Evolutionary conservation across 495 filamentous ascomycete genomes (phyloP).

Genomic region (Talaromyces wortmannii): DNA sequence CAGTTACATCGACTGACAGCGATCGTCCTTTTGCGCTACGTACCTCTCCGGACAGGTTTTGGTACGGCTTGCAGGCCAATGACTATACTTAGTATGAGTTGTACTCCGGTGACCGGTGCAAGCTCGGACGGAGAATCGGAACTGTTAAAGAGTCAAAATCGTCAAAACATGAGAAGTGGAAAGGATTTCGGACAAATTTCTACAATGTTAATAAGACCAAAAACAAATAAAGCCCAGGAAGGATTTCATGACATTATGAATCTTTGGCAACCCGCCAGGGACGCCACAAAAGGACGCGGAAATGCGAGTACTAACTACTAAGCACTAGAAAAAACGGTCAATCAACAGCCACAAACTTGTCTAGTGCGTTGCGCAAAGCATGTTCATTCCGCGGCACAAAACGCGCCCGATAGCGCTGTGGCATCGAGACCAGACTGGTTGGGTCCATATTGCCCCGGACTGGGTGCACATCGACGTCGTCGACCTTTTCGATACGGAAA

Average conservation of each 20-base stretch:
- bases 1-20: not conserved
- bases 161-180: not conserved
- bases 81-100: no score
- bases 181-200: not conserved
- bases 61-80: no score
- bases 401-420: conserved; percentile 45
- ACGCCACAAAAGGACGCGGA: no score
- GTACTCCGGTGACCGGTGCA: no score
- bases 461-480: conserved; percentile 47
- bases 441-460: conserved; percentile 49
- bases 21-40: not conserved
- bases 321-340: not conserved
- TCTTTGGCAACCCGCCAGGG: no score
- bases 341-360: not conserved
- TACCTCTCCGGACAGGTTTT: not conserved
- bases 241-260: not conserved
- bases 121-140: no score
- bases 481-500: conserved; percentile 46
- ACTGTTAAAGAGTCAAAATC: not conserved
- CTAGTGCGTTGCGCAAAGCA: not conserved
- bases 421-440: conserved; percentile 50
- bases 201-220: not conserved
- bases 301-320: no score
- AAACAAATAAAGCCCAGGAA: not conserved
- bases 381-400: conserved; percentile 45